A percentile compares a stretch with the other conserved stretches of the same genome.
These are phyloP conservation scores for Fonsecaea erecta DNA, from an alignment of 2,329 filamentous ascomycete genomes.

Conservation along the genomic window DNA sequence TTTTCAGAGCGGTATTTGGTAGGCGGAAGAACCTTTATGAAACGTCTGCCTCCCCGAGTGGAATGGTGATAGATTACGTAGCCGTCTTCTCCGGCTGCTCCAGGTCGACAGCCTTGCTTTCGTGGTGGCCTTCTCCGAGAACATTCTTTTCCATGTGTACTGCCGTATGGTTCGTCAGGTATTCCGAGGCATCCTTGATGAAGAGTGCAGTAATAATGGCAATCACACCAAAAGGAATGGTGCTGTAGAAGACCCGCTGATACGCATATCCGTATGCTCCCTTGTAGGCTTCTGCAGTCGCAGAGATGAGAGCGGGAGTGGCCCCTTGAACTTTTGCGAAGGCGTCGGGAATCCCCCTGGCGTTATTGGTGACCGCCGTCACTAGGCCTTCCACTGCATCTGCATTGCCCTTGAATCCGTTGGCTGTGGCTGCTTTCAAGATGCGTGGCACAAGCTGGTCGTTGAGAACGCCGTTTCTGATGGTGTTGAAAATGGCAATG, in stretches of 20 bases:
- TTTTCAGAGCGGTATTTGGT: neutral
- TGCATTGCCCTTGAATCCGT: conserved; percentile 44
- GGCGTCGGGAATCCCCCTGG: conserved; percentile 35
- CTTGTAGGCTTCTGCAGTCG: conserved; percentile 45
- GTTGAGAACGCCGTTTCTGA: conserved; percentile 29
- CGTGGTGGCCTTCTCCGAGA: conserved; percentile 6
- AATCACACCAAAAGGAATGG: conserved; percentile 33
- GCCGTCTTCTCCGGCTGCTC: conserved; percentile 15
- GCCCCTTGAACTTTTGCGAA: conserved; percentile 43
- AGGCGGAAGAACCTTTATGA: neutral
- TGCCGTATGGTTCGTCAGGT: conserved; percentile 23
- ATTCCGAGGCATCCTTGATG: conserved; percentile 18
- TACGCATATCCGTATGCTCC: conserved; percentile 51
- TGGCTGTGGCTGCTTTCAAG: conserved; percentile 42
- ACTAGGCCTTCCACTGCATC: conserved; percentile 44
- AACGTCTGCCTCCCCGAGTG: neutral
- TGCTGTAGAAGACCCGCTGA: conserved; percentile 46
- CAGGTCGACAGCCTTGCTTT: conserved; percentile 5
- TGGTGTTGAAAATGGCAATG: conserved; percentile 38
- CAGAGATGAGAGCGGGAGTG: conserved; percentile 42
- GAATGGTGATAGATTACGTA: neutral
- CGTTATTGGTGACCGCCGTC: conserved; percentile 42
- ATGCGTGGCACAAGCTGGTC: conserved; percentile 8
- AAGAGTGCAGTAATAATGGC: conserved; percentile 24
- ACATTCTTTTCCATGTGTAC: conserved; percentile 21